phyloP scores from a whole-genome alignment of 106 monocot genomes.

The Dendrobium officinale region DNA sequence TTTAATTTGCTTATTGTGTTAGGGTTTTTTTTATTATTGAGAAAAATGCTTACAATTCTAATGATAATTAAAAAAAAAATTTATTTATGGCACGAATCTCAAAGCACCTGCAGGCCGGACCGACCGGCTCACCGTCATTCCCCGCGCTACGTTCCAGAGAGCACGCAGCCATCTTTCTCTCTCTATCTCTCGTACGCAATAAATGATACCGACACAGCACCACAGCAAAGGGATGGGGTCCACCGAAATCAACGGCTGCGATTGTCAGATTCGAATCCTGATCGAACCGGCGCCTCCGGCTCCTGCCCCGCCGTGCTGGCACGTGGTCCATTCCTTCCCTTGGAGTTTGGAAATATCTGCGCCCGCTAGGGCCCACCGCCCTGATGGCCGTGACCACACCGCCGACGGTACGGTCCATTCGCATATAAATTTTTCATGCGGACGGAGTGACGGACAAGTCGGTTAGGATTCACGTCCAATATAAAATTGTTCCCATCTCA shows the following conservation, averaged over 20 bases:
- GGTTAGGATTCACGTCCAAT: neutral
- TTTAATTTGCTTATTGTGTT: no score
- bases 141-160: no score
- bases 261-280: neutral
- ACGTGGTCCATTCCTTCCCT: neutral
- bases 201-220: no score
- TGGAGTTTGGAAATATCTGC: constrained; percentile 3
- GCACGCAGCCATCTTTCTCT: no score
- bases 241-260: neutral
- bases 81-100: no score
- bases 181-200: no score
- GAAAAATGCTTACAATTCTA: no score
- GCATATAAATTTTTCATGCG: neutral
- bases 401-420: neutral
- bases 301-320: neutral
- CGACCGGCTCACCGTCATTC: no score
- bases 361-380: neutral
- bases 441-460: neutral
- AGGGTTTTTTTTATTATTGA: no score
- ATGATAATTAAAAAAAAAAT: no score
- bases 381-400: neutral
- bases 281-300: neutral
- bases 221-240: neutral
- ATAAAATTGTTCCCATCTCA: no score
- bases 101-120: no score